Conservation (phyloP, 2,329 filamentous ascomycete species). For the Venturia pyrina region DNA sequence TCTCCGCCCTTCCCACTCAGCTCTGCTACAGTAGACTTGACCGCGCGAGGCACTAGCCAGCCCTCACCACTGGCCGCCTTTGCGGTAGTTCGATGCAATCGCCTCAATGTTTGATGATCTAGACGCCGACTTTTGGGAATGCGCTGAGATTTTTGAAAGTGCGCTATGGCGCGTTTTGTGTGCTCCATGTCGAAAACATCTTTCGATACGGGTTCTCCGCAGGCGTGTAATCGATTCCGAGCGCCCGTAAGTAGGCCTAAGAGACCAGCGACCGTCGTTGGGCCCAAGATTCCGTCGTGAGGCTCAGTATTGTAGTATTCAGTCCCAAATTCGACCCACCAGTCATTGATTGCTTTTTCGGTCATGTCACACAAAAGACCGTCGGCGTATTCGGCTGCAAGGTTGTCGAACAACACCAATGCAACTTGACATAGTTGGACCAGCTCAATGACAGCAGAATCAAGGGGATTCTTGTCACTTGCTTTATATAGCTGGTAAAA, state of each 20-base stretch:
- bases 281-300: conserved; percentile 82
- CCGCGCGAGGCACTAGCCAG: conserved; percentile 81
- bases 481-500: conserved; percentile 86
- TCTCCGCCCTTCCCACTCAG: conserved; percentile 89
- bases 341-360: conserved; percentile 79
- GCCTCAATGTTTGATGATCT: conserved; percentile 73
- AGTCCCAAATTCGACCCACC: conserved; percentile 90
- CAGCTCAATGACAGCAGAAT: conserved; percentile 72
- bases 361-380: conserved; percentile 89
- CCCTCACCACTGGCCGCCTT: conserved; percentile 84
- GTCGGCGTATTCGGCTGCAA: conserved; percentile 83
- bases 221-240: conserved; percentile 77
- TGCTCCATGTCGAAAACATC: conserved; percentile 80
- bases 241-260: conserved; percentile 84
- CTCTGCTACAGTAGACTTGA: conserved; percentile 91
- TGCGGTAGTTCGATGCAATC: conserved; percentile 71
- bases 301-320: conserved; percentile 91
- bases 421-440: conserved; percentile 88
- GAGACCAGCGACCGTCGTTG: conserved; percentile 80
- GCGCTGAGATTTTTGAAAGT: conserved; percentile 86
- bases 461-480: conserved; percentile 69
- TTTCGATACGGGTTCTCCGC: conserved; percentile 74
- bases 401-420: conserved; percentile 74
- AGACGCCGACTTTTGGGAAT: conserved; percentile 67
- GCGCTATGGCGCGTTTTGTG: conserved; percentile 73